Evolutionary conservation across 352 stramenopile species (phyloP).

Genomic region (Phytophthora boehmeriae): DNA sequence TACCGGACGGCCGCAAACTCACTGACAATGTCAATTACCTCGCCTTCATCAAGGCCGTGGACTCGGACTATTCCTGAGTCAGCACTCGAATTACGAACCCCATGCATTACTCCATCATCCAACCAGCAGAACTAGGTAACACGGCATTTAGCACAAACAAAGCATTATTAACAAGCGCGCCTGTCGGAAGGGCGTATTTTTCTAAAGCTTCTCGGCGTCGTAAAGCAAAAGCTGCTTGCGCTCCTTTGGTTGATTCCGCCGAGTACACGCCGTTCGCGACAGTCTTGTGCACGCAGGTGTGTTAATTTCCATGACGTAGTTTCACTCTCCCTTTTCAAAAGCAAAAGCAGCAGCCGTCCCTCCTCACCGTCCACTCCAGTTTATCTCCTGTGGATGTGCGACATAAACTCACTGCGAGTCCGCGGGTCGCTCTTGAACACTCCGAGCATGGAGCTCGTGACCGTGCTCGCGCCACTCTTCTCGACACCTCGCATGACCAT

Average conservation of each 20-base stretch:
- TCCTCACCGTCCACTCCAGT: background rate
- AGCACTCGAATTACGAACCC: background rate
- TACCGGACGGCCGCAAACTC: conserved; percentile 54
- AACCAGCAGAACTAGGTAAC: background rate
- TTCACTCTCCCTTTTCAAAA: background rate
- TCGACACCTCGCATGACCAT: conserved; percentile 99
- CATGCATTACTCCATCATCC: background rate
- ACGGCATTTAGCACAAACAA: conserved; percentile 13
- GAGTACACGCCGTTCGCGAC: conserved; percentile 50
- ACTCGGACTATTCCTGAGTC: conserved; percentile 63
- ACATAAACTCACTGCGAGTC: conserved; percentile 89
- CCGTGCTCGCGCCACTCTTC: conserved; percentile 96
- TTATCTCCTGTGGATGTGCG: conserved; percentile 84
- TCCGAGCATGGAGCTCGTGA: conserved; percentile 97
- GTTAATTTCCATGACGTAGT: background rate
- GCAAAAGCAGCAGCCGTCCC: background rate
- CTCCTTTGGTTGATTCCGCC: conserved; percentile 42
- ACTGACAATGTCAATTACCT: conserved; percentile 85
- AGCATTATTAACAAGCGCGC: conserved; percentile 32
- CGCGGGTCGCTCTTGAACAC: conserved; percentile 96
- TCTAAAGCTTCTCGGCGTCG: conserved; percentile 38
- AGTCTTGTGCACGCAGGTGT: conserved; percentile 9
- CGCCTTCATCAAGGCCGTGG: conserved; percentile 72
- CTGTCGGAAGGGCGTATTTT: conserved; percentile 51
- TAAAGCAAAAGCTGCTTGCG: conserved; percentile 43